Evolutionary conservation across 2,329 filamentous ascomycete genomes (phyloP), one percentile per base, ranked within the genome.

Genomic region (Trichoderma sp.): DNA sequence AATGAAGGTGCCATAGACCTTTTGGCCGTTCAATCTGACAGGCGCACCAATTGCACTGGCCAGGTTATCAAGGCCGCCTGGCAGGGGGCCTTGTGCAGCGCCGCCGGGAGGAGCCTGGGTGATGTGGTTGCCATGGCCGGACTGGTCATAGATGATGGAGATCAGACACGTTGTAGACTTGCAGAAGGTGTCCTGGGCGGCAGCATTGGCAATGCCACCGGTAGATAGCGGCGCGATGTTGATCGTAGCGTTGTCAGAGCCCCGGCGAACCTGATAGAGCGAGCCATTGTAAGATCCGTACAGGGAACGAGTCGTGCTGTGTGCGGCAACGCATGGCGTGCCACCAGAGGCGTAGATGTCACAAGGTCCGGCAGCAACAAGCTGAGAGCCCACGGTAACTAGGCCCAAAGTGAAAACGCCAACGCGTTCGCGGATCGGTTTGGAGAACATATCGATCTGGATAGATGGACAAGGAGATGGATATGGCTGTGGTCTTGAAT

Each of bases 61-160:
- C 6, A 65, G 34, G 34, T 65, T 65, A 21, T 65, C 61, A 16
- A 55, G 54, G 18, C 61, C 61, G 16, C 54, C 54, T n/a, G 61
- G 32, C 6, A 43, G 32, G 7, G 61, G 61, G 18, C 61, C 61
- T 18, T 24, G 28, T 55, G 34, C 54, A 46, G 11, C 46, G 6
- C 49, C 61, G 11, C 61, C 61, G 5, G 61, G 61, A 5, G 61
- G 61, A 30, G 61, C 61, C 61, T 65, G 61, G 2, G 61, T 65
- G n/a, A 65, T 51, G 18, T 65, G 61, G 18, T 65, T 65, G 3
- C 61, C 61, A 24, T 51, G 49, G 13, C 61, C 61, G 7, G 61
- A 65, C 34, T 65, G 61, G 26, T 65, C 61, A 24, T 65, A 65
- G 28, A 65, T 65, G 24, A 65, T 56, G 10, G 61, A 55, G 18